A percentile compares a stretch with the other conserved stretches of the same genome.
phyloP scores from a whole-genome alignment of 805 yeast species.

The Zygoascus tannicola region DNA sequence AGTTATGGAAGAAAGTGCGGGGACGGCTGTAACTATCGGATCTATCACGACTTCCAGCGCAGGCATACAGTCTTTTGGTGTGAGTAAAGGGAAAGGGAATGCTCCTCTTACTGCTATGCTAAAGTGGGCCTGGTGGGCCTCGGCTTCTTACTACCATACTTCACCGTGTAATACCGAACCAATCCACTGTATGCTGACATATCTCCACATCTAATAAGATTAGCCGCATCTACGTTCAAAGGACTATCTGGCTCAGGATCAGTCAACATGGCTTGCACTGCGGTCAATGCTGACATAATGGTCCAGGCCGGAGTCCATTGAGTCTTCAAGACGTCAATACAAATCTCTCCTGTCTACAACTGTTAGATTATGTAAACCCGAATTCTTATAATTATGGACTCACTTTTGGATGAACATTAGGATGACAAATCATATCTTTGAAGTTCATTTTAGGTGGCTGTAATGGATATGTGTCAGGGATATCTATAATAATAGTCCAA shows the following conservation, averaged over 20 bases:
- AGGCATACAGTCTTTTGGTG: too few species aligned
- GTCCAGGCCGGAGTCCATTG: slow-evolving; percentile 37
- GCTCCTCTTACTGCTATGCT: too few species aligned
- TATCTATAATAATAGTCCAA: slow-evolving; percentile 37
- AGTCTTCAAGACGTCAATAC: slow-evolving; percentile 29
- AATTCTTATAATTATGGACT: background rate
- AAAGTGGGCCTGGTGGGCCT: too few species aligned
- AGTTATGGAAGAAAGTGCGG: too few species aligned
- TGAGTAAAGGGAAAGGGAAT: too few species aligned
- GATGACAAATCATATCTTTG: slow-evolving; percentile 28
- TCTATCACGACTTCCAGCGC: too few species aligned
- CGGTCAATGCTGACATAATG: slow-evolving; percentile 28
- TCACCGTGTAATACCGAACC: slow-evolving; percentile 22
- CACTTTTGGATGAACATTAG: slow-evolving; percentile 29
- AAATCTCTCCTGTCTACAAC: slow-evolving; percentile 30
- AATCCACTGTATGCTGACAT: slow-evolving; percentile 21
- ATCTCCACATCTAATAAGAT: slow-evolving; percentile 26
- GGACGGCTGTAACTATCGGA: too few species aligned
- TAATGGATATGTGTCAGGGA: slow-evolving; percentile 38
- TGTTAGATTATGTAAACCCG: background rate
- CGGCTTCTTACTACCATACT: slow-evolving; percentile 15
- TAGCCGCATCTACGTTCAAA: slow-evolving; percentile 33
- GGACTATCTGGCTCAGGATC: slow-evolving; percentile 33
- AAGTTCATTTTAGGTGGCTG: slow-evolving; percentile 42
- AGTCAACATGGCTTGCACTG: slow-evolving; percentile 29